Evolutionary conservation across 345 rosid species (phyloP), one percentile per base, ranked within the genome.

Genomic region (Linum trigynum): DNA sequence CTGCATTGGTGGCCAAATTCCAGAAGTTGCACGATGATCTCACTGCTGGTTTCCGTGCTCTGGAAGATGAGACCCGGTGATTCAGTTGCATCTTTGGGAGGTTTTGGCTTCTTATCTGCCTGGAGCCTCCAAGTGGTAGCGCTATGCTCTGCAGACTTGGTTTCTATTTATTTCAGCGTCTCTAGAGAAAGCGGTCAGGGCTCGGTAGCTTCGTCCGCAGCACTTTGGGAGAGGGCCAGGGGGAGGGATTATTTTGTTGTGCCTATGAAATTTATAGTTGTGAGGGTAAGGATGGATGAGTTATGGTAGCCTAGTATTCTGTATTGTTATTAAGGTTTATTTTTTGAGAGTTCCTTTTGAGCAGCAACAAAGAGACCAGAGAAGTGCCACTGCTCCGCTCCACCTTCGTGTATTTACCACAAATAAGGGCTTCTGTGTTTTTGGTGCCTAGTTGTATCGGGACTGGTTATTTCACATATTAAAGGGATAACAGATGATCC

Each of bases 41-140:
- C 69, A 81, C 80, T 2, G 83, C 96, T 55, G 99, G 96, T 60
- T 95, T 95, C 97, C 96, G 98, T 56, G 89, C 87, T 50, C 74
- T 95, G 65, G 98, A 95, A 79, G 99, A 95, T 65, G 98, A 95
- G 77, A 82, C 89, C 61, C 91, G 98, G 74, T 95, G 85, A 95
- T 62, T 53, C 38, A 62, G 65, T 11, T 35, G 43, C 7, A 42
- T 23, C 58, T n/a, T 23, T n/a, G 59, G 61, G 37, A 61, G 36
- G 38, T 50, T 67, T 48, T 35, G 6, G 55, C 16, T 64, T 58
- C 35, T 37, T 58, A 11, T 39, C 3, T 17, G 41, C 63, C 16
- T 39, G 5, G 66, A 36, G 58, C 53, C 45, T 50, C 66, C 63
- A 16, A 45, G 62, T 5, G 2, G 39, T 40, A 14, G 14, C 66